Evolutionary conservation across 1,284 basidiomycete genomes (phyloP).

Genomic region (Nidula niveotomentosa): DNA sequence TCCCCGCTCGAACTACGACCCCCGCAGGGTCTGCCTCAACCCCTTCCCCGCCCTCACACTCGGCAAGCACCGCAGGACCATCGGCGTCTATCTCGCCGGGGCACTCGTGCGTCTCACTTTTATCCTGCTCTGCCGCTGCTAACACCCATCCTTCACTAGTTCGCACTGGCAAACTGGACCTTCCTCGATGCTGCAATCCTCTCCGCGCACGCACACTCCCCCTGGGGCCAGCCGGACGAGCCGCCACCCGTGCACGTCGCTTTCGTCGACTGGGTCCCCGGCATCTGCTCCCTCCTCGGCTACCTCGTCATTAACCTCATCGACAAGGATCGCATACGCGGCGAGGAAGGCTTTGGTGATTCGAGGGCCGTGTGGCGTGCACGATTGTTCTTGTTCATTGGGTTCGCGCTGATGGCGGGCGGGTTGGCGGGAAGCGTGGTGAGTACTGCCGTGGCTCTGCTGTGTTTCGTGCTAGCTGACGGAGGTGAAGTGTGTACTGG

Average conservation of each 20-base stretch:
- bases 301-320: slow-evolving; percentile 94
- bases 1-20: slow-evolving; percentile 82
- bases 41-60: slow-evolving; percentile 67
- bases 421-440: slow-evolving; percentile 93
- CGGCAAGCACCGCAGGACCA: slow-evolving; percentile 71
- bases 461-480: background rate
- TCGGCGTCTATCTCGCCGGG: slow-evolving; percentile 91
- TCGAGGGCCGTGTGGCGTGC: slow-evolving; percentile 88
- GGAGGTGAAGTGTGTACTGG: slow-evolving; percentile 71
- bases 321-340: slow-evolving; percentile 89
- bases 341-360: slow-evolving; percentile 81
- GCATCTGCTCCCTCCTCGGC: slow-evolving; percentile 91
- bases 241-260: slow-evolving; percentile 79
- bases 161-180: slow-evolving; percentile 94
- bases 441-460: slow-evolving; percentile 30
- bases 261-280: slow-evolving; percentile 96
- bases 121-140: background rate
- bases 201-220: slow-evolving; percentile 79
- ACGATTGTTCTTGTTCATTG: slow-evolving; percentile 88
- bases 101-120: slow-evolving; percentile 67
- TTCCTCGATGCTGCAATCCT: slow-evolving; percentile 93
- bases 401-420: slow-evolving; percentile 96
- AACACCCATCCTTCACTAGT: slow-evolving; percentile 37
- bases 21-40: slow-evolving; percentile 80
- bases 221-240: slow-evolving; percentile 50